Evolutionary conservation across 2,329 filamentous ascomycete genomes (phyloP).

Genomic region (Clarireedia homoeocarpa): DNA sequence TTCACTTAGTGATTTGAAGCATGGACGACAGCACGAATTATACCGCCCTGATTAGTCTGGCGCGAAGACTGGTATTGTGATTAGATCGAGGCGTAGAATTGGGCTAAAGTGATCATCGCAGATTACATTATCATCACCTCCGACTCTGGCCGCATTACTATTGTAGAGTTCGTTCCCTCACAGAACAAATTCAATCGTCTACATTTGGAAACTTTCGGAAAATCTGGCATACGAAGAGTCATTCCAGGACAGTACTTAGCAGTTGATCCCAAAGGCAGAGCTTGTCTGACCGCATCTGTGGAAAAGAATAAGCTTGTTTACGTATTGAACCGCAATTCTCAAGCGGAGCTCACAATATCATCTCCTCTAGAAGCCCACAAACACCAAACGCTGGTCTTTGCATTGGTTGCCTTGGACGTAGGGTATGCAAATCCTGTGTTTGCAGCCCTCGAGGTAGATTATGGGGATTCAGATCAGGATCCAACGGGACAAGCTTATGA

Average conservation of each 20-base stretch:
- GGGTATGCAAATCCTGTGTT: slow-evolving; percentile 97
- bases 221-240: slow-evolving; percentile 88
- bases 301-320: slow-evolving; percentile 99
- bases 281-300: slow-evolving; percentile 84
- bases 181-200: slow-evolving; percentile 83
- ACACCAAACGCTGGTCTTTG: slow-evolving; percentile 81
- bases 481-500: slow-evolving; percentile 73
- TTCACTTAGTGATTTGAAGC: slow-evolving; percentile 68
- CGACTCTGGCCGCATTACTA: slow-evolving; percentile 90
- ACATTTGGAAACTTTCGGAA: slow-evolving; percentile 96
- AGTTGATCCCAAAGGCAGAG: slow-evolving; percentile 89
- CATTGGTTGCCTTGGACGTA: slow-evolving; percentile 81
- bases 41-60: slow-evolving; percentile 25
- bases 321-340: slow-evolving; percentile 89
- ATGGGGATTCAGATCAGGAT: slow-evolving; percentile 85
- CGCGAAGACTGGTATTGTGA: slow-evolving; percentile 12
- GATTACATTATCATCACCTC: slow-evolving; percentile 95
- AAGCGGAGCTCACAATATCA: slow-evolving; percentile 92
- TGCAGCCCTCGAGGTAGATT: slow-evolving; percentile 89
- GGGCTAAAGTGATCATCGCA: slow-evolving; percentile 35
- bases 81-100: slow-evolving; percentile 13
- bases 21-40: slow-evolving; percentile 42
- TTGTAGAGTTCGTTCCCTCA: slow-evolving; percentile 82
- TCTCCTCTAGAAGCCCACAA: slow-evolving; percentile 96
- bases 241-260: slow-evolving; percentile 94